These are phyloP conservation scores for Akanthomyces dipterigenus DNA, from an alignment of 2,329 filamentous ascomycete species.

Conservation along the genomic window DNA sequence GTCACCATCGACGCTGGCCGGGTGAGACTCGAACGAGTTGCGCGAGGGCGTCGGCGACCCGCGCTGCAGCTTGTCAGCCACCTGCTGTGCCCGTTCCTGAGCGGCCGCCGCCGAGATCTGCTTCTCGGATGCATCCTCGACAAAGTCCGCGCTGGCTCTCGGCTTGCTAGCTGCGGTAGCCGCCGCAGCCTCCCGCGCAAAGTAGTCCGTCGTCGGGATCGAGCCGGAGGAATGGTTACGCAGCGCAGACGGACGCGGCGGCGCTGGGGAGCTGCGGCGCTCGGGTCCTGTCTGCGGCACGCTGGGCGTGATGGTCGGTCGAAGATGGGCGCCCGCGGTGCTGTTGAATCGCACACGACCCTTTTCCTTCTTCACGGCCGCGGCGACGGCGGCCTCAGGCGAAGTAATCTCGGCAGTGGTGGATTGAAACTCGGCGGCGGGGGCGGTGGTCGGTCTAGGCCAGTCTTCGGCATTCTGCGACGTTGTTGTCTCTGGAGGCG, in stretches of 20 bases:
- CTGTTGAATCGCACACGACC: conserved; percentile 44
- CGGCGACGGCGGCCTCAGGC: conserved; percentile 14
- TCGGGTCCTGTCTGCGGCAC: conserved; percentile 15
- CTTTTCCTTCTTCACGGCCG: conserved; percentile 34
- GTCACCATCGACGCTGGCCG: conserved; percentile 19
- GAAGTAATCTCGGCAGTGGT: not conserved
- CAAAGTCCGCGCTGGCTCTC: not conserved
- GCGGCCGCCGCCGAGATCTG: conserved; percentile 33
- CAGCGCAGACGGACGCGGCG: conserved; percentile 11
- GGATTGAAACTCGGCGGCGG: not conserved
- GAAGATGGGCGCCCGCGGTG: conserved; percentile 28
- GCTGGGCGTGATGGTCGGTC: conserved; percentile 18
- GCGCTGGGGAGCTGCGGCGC: conserved; percentile 10
- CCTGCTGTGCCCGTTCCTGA: conserved; percentile 34
- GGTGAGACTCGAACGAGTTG: conserved; percentile 29
- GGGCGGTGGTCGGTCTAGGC: conserved; percentile 6
- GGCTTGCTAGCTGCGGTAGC: conserved; percentile 5
- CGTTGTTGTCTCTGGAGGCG: conserved; percentile 1
- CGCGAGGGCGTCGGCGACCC: conserved; percentile 30
- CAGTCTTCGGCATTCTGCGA: conserved; percentile 7
- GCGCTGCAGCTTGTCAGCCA: conserved; percentile 33
- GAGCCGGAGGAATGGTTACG: conserved; percentile 12
- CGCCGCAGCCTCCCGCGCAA: conserved; percentile 10
- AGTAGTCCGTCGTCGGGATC: conserved; percentile 8
- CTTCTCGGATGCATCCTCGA: conserved; percentile 15